These are phyloP conservation scores for Ceratocystis smalleyi DNA, from an alignment of 2,329 filamentous ascomycete genomes.

Conservation along the genomic window DNA sequence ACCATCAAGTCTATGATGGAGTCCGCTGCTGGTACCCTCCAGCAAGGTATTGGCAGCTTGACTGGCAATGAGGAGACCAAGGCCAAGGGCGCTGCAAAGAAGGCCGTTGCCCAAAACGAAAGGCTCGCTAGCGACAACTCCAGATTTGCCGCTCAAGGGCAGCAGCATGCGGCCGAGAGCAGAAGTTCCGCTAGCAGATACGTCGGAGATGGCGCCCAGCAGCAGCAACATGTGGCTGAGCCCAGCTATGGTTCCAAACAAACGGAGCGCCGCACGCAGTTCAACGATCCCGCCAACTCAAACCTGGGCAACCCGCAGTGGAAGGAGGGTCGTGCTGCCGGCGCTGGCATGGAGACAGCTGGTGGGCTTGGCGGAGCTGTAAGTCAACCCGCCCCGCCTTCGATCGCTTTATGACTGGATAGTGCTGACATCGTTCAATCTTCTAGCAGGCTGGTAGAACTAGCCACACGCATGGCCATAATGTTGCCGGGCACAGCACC, in stretches of 20 bases:
- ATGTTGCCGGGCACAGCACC: background rate
- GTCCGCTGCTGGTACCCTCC: constrained; percentile 54
- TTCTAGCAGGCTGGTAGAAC: background rate
- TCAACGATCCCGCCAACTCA: background rate
- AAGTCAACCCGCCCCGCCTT: background rate
- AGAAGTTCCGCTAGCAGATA: no score
- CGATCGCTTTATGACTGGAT: background rate
- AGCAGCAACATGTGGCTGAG: constrained; percentile 72
- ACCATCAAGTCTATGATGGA: constrained; percentile 67
- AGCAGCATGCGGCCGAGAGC: no score
- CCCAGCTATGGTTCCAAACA: constrained; percentile 40
- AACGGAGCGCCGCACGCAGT: constrained; percentile 20
- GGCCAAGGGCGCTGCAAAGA: constrained; percentile 46
- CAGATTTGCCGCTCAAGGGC: no score
- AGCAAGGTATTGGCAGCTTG: constrained; percentile 54
- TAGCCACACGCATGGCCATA: background rate
- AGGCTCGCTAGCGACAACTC: constrained; percentile 45
- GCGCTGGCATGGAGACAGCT: background rate
- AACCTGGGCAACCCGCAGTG: background rate
- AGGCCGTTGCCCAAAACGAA: constrained; percentile 33
- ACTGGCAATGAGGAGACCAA: constrained; percentile 59
- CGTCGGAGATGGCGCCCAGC: constrained; percentile 35
- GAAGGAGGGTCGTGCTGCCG: background rate
- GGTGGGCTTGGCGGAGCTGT: background rate
- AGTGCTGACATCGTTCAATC: background rate